Conservation (phyloP, 371 early-diverging fungal species). For the Mortierella sp. region DNA sequence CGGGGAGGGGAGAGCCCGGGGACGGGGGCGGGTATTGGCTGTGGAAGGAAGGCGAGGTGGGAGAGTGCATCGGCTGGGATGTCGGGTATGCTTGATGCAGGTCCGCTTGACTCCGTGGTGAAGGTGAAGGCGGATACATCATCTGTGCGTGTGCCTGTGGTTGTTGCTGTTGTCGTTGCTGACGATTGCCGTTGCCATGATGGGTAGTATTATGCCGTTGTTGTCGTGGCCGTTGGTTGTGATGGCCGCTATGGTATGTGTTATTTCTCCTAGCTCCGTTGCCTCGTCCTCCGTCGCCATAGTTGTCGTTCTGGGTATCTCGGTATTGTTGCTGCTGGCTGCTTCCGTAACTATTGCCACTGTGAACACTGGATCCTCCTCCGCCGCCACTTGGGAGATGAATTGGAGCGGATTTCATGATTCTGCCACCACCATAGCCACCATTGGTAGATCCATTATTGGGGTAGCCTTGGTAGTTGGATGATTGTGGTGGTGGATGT, state of each 20-base stretch:
- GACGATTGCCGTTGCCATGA: slow-evolving; percentile 9
- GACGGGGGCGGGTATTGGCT: slow-evolving; percentile 36
- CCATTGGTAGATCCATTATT: slow-evolving; percentile 17
- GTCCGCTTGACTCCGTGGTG: slow-evolving; percentile 42
- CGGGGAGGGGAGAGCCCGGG: slow-evolving; percentile 43
- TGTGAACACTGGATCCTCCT: slow-evolving; percentile 15
- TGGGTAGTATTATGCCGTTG: slow-evolving; percentile 38
- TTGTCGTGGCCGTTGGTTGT: slow-evolving; percentile 9
- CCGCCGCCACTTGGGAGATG: slow-evolving; percentile 23
- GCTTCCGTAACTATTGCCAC: slow-evolving; percentile 1
- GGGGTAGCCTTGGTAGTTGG: slow-evolving; percentile 14
- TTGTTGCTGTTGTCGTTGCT: slow-evolving; percentile 15
- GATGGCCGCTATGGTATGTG: slow-evolving; percentile 34
- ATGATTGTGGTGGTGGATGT: slow-evolving; percentile 15
- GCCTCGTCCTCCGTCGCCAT: slow-evolving; percentile 7
- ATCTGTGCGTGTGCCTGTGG: slow-evolving; percentile 33
- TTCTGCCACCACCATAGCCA: slow-evolving; percentile 19
- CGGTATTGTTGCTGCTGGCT: slow-evolving; percentile 9
- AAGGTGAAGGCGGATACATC: slow-evolving; percentile 34
- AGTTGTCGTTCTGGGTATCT: neutral
- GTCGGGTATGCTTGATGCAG: slow-evolving; percentile 29
- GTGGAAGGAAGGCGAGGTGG: slow-evolving; percentile 49
- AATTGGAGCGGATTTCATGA: slow-evolving; percentile 44
- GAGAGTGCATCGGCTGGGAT: slow-evolving; percentile 37
- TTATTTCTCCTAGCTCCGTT: slow-evolving; percentile 43